A percentile compares a stretch with the other conserved stretches of the same genome.
Conservation (phyloP, 2,329 filamentous ascomycete species). For the Blastomyces percursus region DNA sequence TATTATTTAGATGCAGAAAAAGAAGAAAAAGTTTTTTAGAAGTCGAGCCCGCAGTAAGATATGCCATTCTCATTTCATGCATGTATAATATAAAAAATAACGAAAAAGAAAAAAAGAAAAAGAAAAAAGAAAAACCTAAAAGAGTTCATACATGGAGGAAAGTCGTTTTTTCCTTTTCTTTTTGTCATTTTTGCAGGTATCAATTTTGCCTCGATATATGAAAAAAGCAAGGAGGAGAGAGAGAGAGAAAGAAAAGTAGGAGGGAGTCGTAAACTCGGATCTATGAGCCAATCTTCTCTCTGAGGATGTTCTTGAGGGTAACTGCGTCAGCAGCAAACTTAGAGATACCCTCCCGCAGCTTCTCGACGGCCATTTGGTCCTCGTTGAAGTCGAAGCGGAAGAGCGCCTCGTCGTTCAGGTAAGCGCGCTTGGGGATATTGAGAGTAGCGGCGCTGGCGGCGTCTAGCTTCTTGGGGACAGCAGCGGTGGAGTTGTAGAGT, state of each 20-base stretch:
- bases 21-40: too few species aligned
- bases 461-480: slow-evolving; percentile 89
- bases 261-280: not conserved
- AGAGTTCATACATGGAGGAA: not conserved
- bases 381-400: slow-evolving; percentile 99
- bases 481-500: slow-evolving; percentile 68
- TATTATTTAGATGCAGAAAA: too few species aligned
- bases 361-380: slow-evolving; percentile 98
- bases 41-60: not conserved
- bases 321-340: slow-evolving; percentile 96
- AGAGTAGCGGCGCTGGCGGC: slow-evolving; percentile 53
- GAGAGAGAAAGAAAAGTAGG: not conserved
- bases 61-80: not conserved
- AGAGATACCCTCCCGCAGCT: slow-evolving; percentile 98
- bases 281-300: slow-evolving; percentile 57
- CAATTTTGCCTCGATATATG: not conserved
- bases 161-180: not conserved
- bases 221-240: not conserved
- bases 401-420: slow-evolving; percentile 74
- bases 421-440: slow-evolving; percentile 76
- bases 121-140: not conserved
- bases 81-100: not conserved
- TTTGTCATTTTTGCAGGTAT: not conserved
- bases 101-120: not conserved
- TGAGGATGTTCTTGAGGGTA: slow-evolving; percentile 85